Conservation (phyloP, 441 rosid genomes). For the Raphanus hybrid region DNA sequence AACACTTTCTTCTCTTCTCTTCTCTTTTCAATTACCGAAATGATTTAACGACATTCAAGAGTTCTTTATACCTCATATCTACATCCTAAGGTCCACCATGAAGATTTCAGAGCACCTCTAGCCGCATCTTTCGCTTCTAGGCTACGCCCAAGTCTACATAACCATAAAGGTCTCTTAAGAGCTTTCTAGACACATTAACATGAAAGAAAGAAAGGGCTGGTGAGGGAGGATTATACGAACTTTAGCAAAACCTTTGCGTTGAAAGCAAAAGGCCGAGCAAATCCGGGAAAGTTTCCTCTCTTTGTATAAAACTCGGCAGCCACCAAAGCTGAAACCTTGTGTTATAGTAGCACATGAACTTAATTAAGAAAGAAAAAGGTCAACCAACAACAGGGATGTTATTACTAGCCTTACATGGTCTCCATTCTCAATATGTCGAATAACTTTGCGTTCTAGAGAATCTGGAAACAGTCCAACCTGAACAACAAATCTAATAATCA, state of each 20-base stretch:
- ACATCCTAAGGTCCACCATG: constrained; percentile 98
- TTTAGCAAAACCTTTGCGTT: constrained; percentile 76
- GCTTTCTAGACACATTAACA: constrained; percentile 25
- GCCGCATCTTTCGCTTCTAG: constrained; percentile 92
- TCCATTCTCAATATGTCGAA: constrained; percentile 70
- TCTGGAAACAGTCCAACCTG: constrained; percentile 94
- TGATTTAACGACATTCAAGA: constrained; percentile 5
- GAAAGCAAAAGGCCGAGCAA: constrained; percentile 82
- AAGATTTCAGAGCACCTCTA: constrained; percentile 84
- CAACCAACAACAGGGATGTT: neutral
- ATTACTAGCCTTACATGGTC: constrained; percentile 68
- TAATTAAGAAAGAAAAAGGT: constrained; percentile 30
- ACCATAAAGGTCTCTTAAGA: constrained; percentile 34
- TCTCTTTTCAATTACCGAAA: neutral
- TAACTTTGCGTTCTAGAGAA: constrained; percentile 74
- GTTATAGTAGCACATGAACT: constrained; percentile 29
- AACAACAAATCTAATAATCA: constrained; percentile 30
- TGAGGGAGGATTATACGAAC: constrained; percentile 54
- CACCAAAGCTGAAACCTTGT: constrained; percentile 88
- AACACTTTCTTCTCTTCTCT: neutral
- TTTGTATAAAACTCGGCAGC: constrained; percentile 81
- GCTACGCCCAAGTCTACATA: constrained; percentile 66
- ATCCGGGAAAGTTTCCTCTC: constrained; percentile 81
- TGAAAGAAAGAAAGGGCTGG: constrained; percentile 7
- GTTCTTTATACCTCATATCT: constrained; percentile 55